Conservation (phyloP, 345 rosid genomes). For the Noccaea bulbosa region DNA sequence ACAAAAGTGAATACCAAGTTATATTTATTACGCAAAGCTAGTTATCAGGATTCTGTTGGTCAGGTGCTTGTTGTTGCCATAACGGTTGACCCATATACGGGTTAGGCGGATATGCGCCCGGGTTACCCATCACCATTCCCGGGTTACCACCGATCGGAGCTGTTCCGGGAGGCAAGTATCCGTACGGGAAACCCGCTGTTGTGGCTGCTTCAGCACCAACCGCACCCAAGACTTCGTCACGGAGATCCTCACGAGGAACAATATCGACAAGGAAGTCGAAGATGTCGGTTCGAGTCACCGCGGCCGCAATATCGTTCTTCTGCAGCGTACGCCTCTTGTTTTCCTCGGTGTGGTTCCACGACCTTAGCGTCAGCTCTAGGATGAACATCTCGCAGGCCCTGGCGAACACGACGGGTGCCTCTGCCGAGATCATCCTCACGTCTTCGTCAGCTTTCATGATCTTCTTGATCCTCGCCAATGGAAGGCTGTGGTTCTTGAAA, state of each 20-base stretch:
- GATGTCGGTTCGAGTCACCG: conserved; percentile 85
- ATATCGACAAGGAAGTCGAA: conserved; percentile 92
- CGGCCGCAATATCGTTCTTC: conserved; percentile 92
- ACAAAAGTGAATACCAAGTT: background rate
- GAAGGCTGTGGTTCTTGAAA: conserved; percentile 90
- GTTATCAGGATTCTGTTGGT: conserved; percentile 64
- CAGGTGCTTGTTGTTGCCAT: conserved; percentile 71
- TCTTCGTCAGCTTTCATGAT: conserved; percentile 99
- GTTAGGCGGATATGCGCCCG: conserved; percentile 64
- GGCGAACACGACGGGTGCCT: conserved; percentile 87
- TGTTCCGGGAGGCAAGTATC: conserved; percentile 67
- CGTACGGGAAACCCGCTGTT: conserved; percentile 64
- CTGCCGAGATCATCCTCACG: conserved; percentile 93
- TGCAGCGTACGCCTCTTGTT: conserved; percentile 91
- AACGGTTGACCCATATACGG: conserved; percentile 71
- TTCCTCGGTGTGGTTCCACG: conserved; percentile 97
- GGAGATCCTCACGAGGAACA: conserved; percentile 89
- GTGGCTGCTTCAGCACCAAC: conserved; percentile 51
- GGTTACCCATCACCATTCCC: conserved; percentile 83
- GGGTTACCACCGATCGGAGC: conserved; percentile 67
- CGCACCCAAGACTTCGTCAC: conserved; percentile 66
- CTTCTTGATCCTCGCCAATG: conserved; percentile 92
- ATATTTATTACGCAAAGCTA: background rate
- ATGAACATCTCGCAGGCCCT: conserved; percentile 97
- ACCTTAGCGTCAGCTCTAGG: conserved; percentile 74